Evolutionary conservation across 495 filamentous ascomycete species (phyloP).

Genomic region (Trichoderma virens): DNA sequence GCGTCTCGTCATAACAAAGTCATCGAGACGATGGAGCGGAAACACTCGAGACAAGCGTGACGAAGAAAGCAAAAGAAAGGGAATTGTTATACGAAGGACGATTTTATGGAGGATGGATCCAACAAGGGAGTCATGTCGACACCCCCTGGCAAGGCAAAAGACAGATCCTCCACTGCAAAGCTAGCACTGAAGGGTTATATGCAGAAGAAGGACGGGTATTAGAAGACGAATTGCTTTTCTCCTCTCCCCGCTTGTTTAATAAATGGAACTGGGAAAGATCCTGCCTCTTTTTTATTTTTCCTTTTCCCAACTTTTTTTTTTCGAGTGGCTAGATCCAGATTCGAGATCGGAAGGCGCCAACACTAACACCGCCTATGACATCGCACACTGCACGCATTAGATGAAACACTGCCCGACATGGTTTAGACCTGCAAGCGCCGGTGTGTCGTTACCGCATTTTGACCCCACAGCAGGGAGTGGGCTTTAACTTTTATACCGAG

Average conservation of each 20-base stretch:
- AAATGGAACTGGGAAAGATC: background rate
- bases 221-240: background rate
- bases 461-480: background rate
- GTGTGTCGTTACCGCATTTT: background rate
- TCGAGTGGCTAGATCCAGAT: background rate
- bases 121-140: background rate
- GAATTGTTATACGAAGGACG: background rate
- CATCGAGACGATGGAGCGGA: background rate
- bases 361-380: background rate
- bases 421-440: background rate
- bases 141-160: background rate
- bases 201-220: background rate
- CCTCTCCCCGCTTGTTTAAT: background rate
- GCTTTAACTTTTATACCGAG: background rate
- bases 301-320: background rate
- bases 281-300: background rate
- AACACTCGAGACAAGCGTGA: background rate
- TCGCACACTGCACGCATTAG: background rate
- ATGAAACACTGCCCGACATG: background rate
- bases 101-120: background rate
- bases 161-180: background rate
- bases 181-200: background rate
- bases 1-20: background rate
- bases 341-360: constrained; percentile 1
- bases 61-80: background rate